phyloP scores from a whole-genome alignment of 2,329 filamentous ascomycete species.

The Botrytis byssoidea region DNA sequence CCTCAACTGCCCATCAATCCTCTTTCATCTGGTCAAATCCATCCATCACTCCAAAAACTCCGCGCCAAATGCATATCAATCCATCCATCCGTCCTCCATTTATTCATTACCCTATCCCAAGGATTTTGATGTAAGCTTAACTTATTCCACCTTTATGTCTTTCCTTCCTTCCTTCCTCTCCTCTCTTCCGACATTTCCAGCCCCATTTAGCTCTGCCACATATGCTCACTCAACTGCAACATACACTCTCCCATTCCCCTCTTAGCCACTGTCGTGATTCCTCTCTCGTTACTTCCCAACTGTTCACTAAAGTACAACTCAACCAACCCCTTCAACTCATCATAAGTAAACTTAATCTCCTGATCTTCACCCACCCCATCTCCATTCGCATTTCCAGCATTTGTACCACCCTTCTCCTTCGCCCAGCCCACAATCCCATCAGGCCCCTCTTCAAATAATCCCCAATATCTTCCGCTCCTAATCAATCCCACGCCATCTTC shows the following conservation, averaged over 20 bases:
- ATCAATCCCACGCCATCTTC: slow-evolving; percentile 67
- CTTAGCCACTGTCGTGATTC: slow-evolving; percentile 64
- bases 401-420: slow-evolving; percentile 38
- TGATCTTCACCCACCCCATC: slow-evolving; percentile 46
- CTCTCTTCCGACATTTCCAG: no score
- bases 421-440: slow-evolving; percentile 65
- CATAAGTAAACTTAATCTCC: slow-evolving; percentile 56
- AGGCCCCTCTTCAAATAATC: slow-evolving; percentile 63
- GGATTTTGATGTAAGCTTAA: background rate
- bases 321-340: slow-evolving; percentile 64
- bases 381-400: slow-evolving; percentile 47
- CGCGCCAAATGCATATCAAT: slow-evolving; percentile 13
- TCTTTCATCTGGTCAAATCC: background rate
- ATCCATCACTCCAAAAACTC: background rate
- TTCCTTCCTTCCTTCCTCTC: background rate
- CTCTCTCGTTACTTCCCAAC: slow-evolving; percentile 64
- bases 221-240: slow-evolving; percentile 67
- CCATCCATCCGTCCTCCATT: background rate
- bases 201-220: slow-evolving; percentile 55
- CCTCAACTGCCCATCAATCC: background rate
- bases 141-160: background rate
- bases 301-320: slow-evolving; percentile 69
- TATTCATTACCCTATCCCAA: background rate
- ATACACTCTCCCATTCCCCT: slow-evolving; percentile 69
- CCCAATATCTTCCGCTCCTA: slow-evolving; percentile 65